Evolutionary conservation across 208 protist species (phyloP).

Genomic region (Leishmania lainsoni): DNA sequence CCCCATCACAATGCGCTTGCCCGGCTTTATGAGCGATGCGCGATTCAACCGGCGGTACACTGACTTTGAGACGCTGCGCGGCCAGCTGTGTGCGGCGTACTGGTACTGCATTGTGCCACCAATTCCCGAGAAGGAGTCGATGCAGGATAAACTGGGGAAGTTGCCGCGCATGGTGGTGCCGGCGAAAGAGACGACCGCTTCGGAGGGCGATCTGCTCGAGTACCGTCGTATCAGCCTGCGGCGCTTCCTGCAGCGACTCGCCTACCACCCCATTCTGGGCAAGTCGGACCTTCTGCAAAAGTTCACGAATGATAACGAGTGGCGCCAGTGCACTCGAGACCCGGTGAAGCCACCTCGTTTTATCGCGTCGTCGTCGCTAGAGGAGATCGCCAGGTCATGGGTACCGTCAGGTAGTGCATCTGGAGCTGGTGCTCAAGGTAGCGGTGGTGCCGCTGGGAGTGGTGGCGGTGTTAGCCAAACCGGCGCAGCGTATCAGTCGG

Average conservation of each 20-base stretch:
- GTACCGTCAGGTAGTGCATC: conserved; percentile 3
- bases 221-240: conserved; percentile 80
- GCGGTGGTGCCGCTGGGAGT: not conserved
- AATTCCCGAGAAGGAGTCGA: conserved; percentile 87
- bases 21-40: conserved; percentile 32
- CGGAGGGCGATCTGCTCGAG: conserved; percentile 48
- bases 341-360: conserved; percentile 40
- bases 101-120: conserved; percentile 88
- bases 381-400: conserved; percentile 34
- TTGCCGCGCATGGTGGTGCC: conserved; percentile 28
- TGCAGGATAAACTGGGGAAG: conserved; percentile 70
- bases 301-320: conserved; percentile 82
- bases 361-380: conserved; percentile 31
- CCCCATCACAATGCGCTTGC: conserved; percentile 55
- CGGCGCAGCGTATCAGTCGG: conserved; percentile 27
- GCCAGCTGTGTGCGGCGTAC: conserved; percentile 59
- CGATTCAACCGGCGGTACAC: conserved; percentile 78
- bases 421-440: not conserved
- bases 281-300: conserved; percentile 57
- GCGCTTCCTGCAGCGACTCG: conserved; percentile 80
- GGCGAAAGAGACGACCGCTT: conserved; percentile 29
- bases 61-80: conserved; percentile 87
- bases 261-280: conserved; percentile 68
- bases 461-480: conserved; percentile 9
- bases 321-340: conserved; percentile 56